phyloP scores from a whole-genome alignment of 2,329 filamentous ascomycete species.

The Colletotrichum godetiae region DNA sequence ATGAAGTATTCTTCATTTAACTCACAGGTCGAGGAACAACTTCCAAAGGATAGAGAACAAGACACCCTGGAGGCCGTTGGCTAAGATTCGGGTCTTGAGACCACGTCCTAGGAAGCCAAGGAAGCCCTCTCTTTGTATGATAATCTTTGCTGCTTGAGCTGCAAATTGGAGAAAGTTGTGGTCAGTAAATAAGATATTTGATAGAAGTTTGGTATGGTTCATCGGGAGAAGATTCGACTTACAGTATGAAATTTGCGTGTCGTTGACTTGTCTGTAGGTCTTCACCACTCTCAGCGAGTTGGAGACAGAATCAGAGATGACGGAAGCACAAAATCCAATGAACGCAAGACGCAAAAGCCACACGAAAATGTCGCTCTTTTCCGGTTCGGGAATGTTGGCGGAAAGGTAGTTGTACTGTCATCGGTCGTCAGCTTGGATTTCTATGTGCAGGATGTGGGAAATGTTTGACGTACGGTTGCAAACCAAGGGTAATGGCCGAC shows the following conservation, averaged over 20 bases:
- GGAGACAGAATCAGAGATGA: constrained; percentile 58
- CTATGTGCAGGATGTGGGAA: not conserved
- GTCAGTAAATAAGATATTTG: no score
- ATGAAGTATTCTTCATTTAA: constrained; percentile 15
- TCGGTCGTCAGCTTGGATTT: constrained; percentile 1
- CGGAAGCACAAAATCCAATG: constrained; percentile 56
- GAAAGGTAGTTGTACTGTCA: constrained; percentile 56
- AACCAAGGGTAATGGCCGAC: constrained; percentile 63
- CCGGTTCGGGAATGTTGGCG: constrained; percentile 51
- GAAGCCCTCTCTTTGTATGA: constrained; percentile 55
- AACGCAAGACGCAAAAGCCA: constrained; percentile 57
- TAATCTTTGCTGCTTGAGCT: constrained; percentile 55
- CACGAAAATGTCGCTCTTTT: constrained; percentile 50
- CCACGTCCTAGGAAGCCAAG: constrained; percentile 56
- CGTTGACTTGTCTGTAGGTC: constrained; percentile 62
- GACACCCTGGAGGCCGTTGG: constrained; percentile 59
- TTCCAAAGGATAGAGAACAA: constrained; percentile 62
- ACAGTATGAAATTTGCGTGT: constrained; percentile 59
- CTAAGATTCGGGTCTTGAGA: constrained; percentile 59
- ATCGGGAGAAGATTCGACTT: constrained; percentile 17
- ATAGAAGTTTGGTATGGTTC: not conserved
- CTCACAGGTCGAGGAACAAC: constrained; percentile 59
- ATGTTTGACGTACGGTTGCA: constrained; percentile 50
- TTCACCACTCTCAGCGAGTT: constrained; percentile 61
- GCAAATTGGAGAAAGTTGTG: not conserved